These are phyloP conservation scores for Lizanozyma gosingica DNA, from an alignment of 1,139 yeast species.

Conservation along the genomic window DNA sequence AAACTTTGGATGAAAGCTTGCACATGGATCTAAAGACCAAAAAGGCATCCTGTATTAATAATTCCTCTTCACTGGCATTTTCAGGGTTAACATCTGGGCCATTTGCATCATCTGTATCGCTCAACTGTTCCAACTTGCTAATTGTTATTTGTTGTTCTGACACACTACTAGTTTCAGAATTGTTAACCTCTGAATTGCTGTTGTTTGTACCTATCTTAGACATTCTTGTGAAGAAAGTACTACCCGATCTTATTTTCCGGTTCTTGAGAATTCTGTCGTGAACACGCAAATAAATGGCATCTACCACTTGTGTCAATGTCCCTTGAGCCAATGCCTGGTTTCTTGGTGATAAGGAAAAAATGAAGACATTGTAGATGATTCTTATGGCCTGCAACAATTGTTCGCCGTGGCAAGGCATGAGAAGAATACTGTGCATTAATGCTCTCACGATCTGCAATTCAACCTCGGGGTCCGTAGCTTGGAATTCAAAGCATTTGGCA, in stretches of 20 bases:
- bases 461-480: constrained; percentile 79
- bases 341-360: constrained; percentile 68
- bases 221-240: constrained; percentile 6
- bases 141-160: constrained; percentile 3
- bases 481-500: constrained; percentile 82
- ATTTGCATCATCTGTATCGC: constrained; percentile 9
- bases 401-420: constrained; percentile 86
- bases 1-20: constrained; percentile 72
- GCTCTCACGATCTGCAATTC: constrained; percentile 93
- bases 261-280: constrained; percentile 4
- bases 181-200: not conserved
- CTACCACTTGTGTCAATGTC: constrained; percentile 82
- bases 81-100: constrained; percentile 26
- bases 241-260: constrained; percentile 11
- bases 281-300: constrained; percentile 75
- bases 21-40: constrained; percentile 91
- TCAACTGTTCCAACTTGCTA: constrained; percentile 10
- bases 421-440: constrained; percentile 74
- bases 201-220: not conserved
- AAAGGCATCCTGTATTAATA: constrained; percentile 83
- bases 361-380: constrained; percentile 86
- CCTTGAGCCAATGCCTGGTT: constrained; percentile 97
- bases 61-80: constrained; percentile 40
- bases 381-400: constrained; percentile 83
- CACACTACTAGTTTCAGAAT: not conserved